Evolutionary conservation across 768 basidiomycete genomes (phyloP), one percentile per base, ranked within the genome.

Genomic region (Lyophyllum semitale): DNA sequence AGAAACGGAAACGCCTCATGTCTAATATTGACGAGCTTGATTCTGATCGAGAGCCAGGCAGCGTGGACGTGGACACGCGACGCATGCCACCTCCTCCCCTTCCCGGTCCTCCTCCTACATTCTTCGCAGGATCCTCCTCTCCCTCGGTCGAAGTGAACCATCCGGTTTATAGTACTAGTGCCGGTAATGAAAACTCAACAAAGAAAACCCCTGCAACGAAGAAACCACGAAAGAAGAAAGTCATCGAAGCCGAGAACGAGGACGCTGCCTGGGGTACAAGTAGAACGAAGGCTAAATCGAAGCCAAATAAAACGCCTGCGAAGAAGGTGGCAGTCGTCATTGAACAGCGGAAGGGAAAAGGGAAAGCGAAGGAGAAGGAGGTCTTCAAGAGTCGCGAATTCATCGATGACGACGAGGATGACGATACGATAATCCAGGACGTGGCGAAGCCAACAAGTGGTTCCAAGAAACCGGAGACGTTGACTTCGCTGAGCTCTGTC

Each of bases 101-200:
- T 45, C 30, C 54, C 40, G 56, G 47, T 40, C 71, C 68, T 5
- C 80, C 80, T 29, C 71, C 74, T 3, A 76, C 76, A 17, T 81
- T 79, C 62, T 81, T 82, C 38, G 77, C 78, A 11, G 67, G 72
- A 3, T 74, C 81, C 7, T 77, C 81, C 11, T 76, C 79, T 0
- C 59, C 70, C 17, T 63, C 70, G 29, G 20, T 25, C 2, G 33
- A 60, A 32, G 13, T 13, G 3, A 40, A 33, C 9, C 42, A 22
- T 22, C 45, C 20, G 2, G 20, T 45, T 32, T 26, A 11, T 12
- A 25, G 33, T 8, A 38, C 47, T 23, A 51, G 40, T 22, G 29
- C 48, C 22, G 27, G 20, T 38, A 26, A 20, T 17, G 35, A 40
- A 17, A 18, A 32, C 35, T 18, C 20, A 2, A 5, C 40, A 8